These are phyloP conservation scores for Fusarium lyarnte DNA, from an alignment of 2,329 filamentous ascomycete species.

Conservation along the genomic window DNA sequence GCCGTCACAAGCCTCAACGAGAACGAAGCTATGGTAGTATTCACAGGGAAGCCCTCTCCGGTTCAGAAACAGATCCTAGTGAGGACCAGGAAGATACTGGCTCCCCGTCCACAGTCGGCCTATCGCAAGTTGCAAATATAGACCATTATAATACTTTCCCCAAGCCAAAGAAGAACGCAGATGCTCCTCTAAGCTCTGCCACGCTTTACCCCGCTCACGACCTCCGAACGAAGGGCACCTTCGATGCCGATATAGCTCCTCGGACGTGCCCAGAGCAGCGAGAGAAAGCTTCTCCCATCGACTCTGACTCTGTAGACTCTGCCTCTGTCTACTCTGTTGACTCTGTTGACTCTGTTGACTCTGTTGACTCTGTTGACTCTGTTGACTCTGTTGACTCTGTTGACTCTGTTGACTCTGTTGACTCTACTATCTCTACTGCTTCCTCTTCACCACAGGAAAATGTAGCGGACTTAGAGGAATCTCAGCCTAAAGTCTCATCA, in stretches of 20 bases:
- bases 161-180: background rate
- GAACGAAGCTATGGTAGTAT: background rate
- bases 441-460: too few relatives aligned
- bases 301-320: too few relatives aligned
- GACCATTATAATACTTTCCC: background rate
- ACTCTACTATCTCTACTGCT: background rate
- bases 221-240: rapidly evolving
- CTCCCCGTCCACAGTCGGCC: background rate
- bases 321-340: background rate
- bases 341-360: background rate
- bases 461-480: background rate
- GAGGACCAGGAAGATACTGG: background rate
- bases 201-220: background rate
- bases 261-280: background rate
- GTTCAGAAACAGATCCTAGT: background rate
- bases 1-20: background rate
- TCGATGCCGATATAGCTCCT: background rate
- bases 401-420: background rate
- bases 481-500: background rate
- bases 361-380: background rate
- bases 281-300: background rate
- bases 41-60: background rate
- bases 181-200: background rate
- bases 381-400: background rate
- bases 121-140: background rate